Percentiles rank a stretch among this genome's conserved stretches.
phyloP scores from a whole-genome alignment of 2,329 filamentous ascomycete genomes.

The Botrytis pseudocinerea region DNA sequence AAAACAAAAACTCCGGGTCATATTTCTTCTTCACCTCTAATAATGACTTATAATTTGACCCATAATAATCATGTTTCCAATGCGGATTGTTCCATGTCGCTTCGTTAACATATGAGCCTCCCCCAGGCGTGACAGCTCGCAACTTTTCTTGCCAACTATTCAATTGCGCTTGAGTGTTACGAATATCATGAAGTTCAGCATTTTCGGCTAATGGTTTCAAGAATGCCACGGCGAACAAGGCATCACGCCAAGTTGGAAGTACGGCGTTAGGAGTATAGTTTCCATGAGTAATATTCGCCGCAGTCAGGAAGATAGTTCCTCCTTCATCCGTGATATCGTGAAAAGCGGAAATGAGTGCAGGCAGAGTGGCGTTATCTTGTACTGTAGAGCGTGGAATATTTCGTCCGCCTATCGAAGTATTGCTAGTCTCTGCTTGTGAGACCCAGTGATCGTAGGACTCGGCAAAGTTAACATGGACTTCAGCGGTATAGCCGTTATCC shows the following conservation, averaged over 20 bases:
- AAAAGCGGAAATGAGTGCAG: not conserved
- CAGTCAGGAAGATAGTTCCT: not conserved
- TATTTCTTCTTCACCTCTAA: not conserved
- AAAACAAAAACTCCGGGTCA: not conserved
- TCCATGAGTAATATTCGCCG: not conserved
- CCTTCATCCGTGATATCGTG: not conserved
- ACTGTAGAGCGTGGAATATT: not conserved
- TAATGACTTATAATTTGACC: not conserved
- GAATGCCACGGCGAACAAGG: not conserved
- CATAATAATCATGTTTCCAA: not conserved
- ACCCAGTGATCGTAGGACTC: not conserved
- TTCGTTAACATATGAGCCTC: constrained; percentile 1
- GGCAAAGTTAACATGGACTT: not conserved
- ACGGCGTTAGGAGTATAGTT: constrained; percentile 2
- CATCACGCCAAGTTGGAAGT: not conserved
- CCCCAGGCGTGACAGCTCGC: not conserved
- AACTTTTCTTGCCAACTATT: not conserved
- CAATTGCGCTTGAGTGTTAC: not conserved
- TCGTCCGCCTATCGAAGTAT: not conserved
- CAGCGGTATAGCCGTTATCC: not conserved
- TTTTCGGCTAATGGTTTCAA: not conserved
- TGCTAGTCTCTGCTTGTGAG: not conserved
- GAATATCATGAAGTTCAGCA: not conserved
- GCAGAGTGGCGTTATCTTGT: not conserved
- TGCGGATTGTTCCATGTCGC: not conserved